These are phyloP conservation scores for Rhodosporidiobolus sp. DNA, from an alignment of 768 basidiomycete species.

Conservation along the genomic window DNA sequence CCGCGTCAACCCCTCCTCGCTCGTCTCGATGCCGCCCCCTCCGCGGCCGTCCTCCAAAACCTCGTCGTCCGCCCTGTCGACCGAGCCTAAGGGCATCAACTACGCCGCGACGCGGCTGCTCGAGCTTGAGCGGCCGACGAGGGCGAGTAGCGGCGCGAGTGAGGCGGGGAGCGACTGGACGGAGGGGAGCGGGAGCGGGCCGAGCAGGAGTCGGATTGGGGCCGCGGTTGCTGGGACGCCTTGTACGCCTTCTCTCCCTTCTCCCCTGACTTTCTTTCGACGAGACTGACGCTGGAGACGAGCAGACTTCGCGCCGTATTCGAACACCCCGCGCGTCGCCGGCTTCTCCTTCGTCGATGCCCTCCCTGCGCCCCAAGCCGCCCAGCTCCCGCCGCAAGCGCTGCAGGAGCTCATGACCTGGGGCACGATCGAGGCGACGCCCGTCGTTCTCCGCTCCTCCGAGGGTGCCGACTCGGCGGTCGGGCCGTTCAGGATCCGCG, in stretches of 20 bases:
- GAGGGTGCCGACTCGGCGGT: slow-evolving; percentile 48
- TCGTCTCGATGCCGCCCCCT: slow-evolving; percentile 36
- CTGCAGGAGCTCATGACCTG: slow-evolving; percentile 95
- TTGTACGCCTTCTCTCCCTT: slow-evolving; percentile 57
- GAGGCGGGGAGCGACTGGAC: slow-evolving; percentile 15
- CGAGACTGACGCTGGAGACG: slow-evolving; percentile 50
- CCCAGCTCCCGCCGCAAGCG: slow-evolving; percentile 72
- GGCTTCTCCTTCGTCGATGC: slow-evolving; percentile 76
- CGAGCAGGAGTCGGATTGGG: slow-evolving; percentile 81
- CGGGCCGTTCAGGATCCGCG: slow-evolving; percentile 74
- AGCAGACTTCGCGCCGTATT: slow-evolving; percentile 48
- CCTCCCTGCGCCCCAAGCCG: slow-evolving; percentile 80
- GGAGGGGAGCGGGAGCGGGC: slow-evolving; percentile 62
- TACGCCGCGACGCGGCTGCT: slow-evolving; percentile 77
- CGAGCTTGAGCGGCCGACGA: slow-evolving; percentile 52
- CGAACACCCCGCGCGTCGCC: slow-evolving; percentile 49
- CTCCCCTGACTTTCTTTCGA: neutral
- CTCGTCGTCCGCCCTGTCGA: slow-evolving; percentile 41
- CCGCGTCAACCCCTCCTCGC: slow-evolving; percentile 62
- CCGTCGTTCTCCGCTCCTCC: slow-evolving; percentile 70
- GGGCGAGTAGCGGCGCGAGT: slow-evolving; percentile 5
- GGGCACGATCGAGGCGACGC: slow-evolving; percentile 90
- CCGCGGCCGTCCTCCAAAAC: slow-evolving; percentile 7
- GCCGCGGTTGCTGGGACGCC: slow-evolving; percentile 91
- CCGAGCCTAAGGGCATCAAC: slow-evolving; percentile 62